A percentile compares a stretch with the other conserved stretches of the same genome.
Evolutionary conservation across 768 basidiomycete species (phyloP).

Genomic region (Hygrocybe punicea): DNA sequence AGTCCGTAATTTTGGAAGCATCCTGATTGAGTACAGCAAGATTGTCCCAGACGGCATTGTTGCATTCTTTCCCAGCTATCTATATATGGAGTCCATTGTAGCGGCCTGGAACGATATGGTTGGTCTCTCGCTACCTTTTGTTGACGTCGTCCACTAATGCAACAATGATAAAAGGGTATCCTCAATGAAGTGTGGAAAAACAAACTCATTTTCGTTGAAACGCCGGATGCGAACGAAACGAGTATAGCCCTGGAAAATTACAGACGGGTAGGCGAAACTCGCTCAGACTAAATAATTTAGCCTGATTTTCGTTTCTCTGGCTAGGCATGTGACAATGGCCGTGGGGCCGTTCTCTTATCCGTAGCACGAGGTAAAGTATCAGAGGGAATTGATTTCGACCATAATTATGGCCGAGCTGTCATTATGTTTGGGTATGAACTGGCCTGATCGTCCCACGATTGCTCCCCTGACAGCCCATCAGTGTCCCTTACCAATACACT

Average conservation of each 20-base stretch:
- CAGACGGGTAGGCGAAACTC: slow-evolving; percentile 59
- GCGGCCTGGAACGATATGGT: slow-evolving; percentile 99
- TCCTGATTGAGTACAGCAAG: slow-evolving; percentile 96
- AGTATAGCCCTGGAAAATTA: slow-evolving; percentile 95
- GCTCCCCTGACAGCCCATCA: slow-evolving; percentile 30
- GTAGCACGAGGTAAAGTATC: slow-evolving; percentile 99
- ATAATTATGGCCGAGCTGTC: slow-evolving; percentile 97
- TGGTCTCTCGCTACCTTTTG: slow-evolving; percentile 29
- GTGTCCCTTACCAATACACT: slow-evolving; percentile 96
- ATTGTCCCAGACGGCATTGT: slow-evolving; percentile 98
- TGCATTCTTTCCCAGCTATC: slow-evolving; percentile 97
- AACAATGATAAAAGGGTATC: slow-evolving; percentile 65
- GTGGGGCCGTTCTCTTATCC: slow-evolving; percentile 93
- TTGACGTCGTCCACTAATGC: neutral
- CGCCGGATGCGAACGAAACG: slow-evolving; percentile 97
- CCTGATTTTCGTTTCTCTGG: slow-evolving; percentile 7
- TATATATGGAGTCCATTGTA: slow-evolving; percentile 99
- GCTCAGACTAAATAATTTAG: neutral
- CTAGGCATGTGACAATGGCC: slow-evolving; percentile 97
- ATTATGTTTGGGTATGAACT: slow-evolving; percentile 92
- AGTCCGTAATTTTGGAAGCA: slow-evolving; percentile 97
- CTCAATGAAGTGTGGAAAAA: slow-evolving; percentile 99
- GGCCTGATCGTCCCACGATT: slow-evolving; percentile 1
- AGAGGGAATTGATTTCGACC: slow-evolving; percentile 99
- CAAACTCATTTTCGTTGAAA: slow-evolving; percentile 98